Evolutionary conservation across 2,329 filamentous ascomycete genomes (phyloP).

Genomic region (Clarireedia sp.): DNA sequence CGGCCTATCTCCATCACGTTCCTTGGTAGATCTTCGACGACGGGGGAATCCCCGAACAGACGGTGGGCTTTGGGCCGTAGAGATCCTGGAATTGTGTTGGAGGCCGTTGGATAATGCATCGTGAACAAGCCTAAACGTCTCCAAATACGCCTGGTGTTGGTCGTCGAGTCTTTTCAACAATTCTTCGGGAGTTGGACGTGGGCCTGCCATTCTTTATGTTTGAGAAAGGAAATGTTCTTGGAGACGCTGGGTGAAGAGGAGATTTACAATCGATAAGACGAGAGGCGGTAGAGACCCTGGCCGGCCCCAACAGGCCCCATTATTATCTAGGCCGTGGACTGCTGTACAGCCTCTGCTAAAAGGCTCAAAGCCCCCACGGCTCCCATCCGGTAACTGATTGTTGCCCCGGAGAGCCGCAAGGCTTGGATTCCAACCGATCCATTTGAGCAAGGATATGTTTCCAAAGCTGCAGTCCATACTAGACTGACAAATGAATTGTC

Average conservation of each 20-base stretch:
- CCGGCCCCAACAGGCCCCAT: too few relatives aligned
- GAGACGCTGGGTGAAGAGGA: too few relatives aligned
- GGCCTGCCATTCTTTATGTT: too few relatives aligned
- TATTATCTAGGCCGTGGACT: too few relatives aligned
- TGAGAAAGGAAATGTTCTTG: too few relatives aligned
- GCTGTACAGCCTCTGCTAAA: too few relatives aligned
- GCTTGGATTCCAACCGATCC: neutral
- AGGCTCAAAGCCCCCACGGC: neutral
- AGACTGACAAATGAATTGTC: too few relatives aligned
- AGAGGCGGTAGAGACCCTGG: too few relatives aligned
- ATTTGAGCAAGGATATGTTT: too few relatives aligned
- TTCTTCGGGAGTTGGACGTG: conserved; percentile 15
- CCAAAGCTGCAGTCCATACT: too few relatives aligned
- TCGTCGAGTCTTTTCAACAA: conserved; percentile 21
- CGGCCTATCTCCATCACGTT: neutral
- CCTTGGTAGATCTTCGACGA: conserved; percentile 1
- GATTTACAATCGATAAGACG: too few relatives aligned
- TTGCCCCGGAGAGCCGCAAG: neutral
- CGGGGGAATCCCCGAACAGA: neutral
- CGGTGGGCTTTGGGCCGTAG: neutral
- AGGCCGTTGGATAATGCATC: conserved; percentile 18
- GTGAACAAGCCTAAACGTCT: conserved; percentile 21
- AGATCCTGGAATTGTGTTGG: neutral
- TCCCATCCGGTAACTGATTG: neutral
- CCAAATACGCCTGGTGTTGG: conserved; percentile 22